Percentiles rank a stretch among this genome's conserved stretches.
Evolutionary conservation across 1,284 basidiomycete genomes (phyloP).

Genomic region (Trichosporon ovoides): DNA sequence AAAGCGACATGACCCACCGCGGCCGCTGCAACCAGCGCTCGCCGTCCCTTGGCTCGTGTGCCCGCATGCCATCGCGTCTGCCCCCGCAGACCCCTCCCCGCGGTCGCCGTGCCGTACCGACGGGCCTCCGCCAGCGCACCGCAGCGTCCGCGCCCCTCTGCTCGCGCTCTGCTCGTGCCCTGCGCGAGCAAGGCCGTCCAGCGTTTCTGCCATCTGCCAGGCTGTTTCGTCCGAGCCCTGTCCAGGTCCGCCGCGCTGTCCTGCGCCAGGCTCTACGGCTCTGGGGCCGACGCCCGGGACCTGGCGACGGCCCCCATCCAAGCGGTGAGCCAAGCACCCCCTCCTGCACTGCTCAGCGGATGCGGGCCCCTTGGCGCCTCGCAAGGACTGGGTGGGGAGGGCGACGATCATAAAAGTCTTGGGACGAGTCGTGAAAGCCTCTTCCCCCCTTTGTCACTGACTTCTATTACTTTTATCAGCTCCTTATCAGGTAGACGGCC

Average conservation of each 20-base stretch:
- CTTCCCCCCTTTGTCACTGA: neutral
- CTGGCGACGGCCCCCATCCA: neutral
- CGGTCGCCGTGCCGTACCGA: too few relatives aligned
- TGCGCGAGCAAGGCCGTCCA: neutral
- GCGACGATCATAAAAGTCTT: neutral
- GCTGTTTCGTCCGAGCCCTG: conserved; percentile 5
- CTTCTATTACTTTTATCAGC: neutral
- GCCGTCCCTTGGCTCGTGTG: neutral
- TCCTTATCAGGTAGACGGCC: neutral
- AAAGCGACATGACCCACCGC: neutral
- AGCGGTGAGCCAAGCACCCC: neutral
- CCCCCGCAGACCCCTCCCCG: too few relatives aligned
- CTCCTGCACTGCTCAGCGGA: too few relatives aligned
- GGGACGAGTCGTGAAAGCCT: neutral
- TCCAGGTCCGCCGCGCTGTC: neutral
- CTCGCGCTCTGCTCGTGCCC: neutral
- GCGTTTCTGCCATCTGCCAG: neutral
- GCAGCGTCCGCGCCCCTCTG: neutral
- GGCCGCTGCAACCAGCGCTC: neutral
- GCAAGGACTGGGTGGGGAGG: neutral
- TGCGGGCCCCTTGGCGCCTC: neutral
- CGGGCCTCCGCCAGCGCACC: too few relatives aligned
- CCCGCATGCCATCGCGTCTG: too few relatives aligned
- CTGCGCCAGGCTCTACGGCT: neutral
- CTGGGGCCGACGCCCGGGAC: neutral